Base-by-base conservation (phyloP, 148 eudicot species). In the Euryodendron excelsum region DNA sequence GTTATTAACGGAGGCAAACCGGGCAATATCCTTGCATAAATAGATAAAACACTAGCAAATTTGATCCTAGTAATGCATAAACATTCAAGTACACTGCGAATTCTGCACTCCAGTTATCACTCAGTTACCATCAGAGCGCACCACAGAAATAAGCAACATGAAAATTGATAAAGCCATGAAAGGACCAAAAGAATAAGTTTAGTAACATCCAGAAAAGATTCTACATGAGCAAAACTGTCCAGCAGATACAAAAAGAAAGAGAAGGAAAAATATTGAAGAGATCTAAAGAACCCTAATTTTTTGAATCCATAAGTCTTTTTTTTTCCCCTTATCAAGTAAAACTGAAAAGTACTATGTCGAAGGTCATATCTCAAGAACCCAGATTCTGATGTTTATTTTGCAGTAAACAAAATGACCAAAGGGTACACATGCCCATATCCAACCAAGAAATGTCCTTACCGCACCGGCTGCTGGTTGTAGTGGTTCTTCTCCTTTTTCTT, bases 401-500 rank as follows among this genome's bases (percentile, higher is more conserved):
- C 47, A 47, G 3, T 72, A 45, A 25, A 33, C 79, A 65, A 78
- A 78, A 73, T 78, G 78, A 78, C 65, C 81, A 69, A 47, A 41
- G 48, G 27, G 28, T 41, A 58, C 72, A 74, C 34, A 72, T 34
- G 25, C 68, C 56, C 66, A 69, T 37, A 33, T 41, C 74, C 63
- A 64, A 77, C 45, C 27, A 47, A 65, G 47, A 50, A 15, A 11
- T n/a, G 14, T 62, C 65, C 82, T 83, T 90, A 96, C 82, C 98
- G 83, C 44, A 86, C 89, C 3, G 99, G 99, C 75, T 93, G 98
- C 88, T 96, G 99, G 87, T 96, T 96, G 91, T 96, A 96, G 85
- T 93, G 98, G 77, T 83, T 96, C 89, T 93, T 96, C 90, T 96
- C 99, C 79, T 93, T 96, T 87, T 93, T 96, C 94, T 93, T 96